Conservation (phyloP, 768 basidiomycete species). For the Termitomyces sp. region DNA sequence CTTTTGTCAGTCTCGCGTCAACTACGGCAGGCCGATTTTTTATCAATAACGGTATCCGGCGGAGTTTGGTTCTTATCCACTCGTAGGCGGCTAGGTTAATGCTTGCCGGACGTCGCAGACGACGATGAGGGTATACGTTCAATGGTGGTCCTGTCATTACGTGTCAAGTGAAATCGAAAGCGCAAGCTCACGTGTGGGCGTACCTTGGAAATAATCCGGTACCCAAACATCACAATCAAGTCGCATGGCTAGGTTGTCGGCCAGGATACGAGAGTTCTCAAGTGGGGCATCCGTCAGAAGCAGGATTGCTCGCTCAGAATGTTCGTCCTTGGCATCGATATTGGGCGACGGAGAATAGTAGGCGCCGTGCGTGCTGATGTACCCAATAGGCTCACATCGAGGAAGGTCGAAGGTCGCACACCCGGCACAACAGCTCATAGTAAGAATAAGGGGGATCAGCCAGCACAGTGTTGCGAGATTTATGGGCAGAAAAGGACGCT, state of each 20-base stretch:
- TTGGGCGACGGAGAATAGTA: conserved; percentile 36
- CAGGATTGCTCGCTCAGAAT: conserved; percentile 38
- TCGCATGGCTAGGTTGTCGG: conserved; percentile 44
- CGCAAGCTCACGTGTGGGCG: conserved; percentile 4
- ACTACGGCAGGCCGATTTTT: conserved; percentile 28
- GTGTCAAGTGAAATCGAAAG: neutral
- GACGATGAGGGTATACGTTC: neutral
- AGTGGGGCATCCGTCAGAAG: conserved; percentile 54
- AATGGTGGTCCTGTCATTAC: neutral
- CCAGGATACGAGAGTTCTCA: conserved; percentile 51
- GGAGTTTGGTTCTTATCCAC: conserved; percentile 22
- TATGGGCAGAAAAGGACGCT: conserved; percentile 1
- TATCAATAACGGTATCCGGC: conserved; percentile 22
- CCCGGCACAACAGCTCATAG: conserved; percentile 22
- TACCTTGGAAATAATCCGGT: conserved; percentile 57
- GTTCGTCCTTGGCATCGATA: conserved; percentile 13
- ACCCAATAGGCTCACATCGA: conserved; percentile 41
- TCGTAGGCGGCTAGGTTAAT: conserved; percentile 23
- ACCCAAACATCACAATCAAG: conserved; percentile 59
- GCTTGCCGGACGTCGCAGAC: conserved; percentile 26
- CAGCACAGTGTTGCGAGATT: neutral
- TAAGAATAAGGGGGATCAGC: neutral
- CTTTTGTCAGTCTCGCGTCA: conserved; percentile 26
- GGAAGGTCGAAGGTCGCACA: conserved; percentile 40
- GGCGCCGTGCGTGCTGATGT: conserved; percentile 32